These are phyloP conservation scores for Melocanna baccifera DNA, from an alignment of 176 grass and related monocot species.

Conservation along the genomic window DNA sequence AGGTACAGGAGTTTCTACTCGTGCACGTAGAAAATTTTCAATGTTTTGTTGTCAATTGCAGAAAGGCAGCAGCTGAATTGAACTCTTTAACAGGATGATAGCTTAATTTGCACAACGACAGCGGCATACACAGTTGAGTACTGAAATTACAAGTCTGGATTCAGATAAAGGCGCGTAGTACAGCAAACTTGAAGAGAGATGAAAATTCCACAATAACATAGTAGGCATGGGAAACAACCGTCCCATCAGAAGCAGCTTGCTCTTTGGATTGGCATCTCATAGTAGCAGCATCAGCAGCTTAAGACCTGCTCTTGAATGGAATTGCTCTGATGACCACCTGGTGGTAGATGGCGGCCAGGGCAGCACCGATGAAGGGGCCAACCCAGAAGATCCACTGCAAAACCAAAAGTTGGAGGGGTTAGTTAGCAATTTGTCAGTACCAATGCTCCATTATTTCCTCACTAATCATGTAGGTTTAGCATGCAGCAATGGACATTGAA, in stretches of 20 bases:
- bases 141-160: constrained; percentile 47
- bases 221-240: neutral
- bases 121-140: constrained; percentile 21
- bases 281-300: constrained; percentile 16
- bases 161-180: neutral
- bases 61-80: neutral
- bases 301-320: constrained; percentile 78
- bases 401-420: neutral
- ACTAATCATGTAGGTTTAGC: constrained; percentile 10
- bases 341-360: constrained; percentile 78
- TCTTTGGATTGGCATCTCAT: neutral
- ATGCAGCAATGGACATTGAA: neutral
- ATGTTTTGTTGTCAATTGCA: neutral
- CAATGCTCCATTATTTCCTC: neutral
- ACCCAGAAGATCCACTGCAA: constrained; percentile 91
- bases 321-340: constrained; percentile 89
- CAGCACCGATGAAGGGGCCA: constrained; percentile 74
- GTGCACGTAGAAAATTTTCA: neutral
- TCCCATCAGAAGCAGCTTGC: neutral
- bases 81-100: neutral
- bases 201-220: constrained; percentile 22
- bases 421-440: neutral
- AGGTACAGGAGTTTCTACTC: neutral
- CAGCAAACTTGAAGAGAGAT: constrained; percentile 39
- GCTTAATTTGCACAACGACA: constrained; percentile 14